Base-by-base conservation (phyloP, 768 basidiomycete genomes). In the Kwoniella bestiolae region DNA sequence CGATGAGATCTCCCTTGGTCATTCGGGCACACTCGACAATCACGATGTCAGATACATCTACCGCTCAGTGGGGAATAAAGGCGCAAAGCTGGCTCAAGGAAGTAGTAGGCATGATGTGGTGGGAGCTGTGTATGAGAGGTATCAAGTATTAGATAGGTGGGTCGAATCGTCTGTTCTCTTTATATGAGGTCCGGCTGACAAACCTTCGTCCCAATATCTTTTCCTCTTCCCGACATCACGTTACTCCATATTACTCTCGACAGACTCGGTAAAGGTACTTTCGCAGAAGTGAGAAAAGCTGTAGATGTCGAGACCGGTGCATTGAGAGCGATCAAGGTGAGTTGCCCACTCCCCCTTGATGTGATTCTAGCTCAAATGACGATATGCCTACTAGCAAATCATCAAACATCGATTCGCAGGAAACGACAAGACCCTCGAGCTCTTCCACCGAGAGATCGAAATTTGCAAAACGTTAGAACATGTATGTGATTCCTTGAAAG, bases 271-370 rank as follows among this genome's bases (percentile, higher is more conserved):
- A 89, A 89, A 71, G 95, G 95, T 8, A 88, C 91, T 2, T 98
- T 96, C 77, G 95, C 93, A 3, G 89, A 89, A 9, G 95, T 97
- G 21, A 86, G 89, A 83, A 91, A 90, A 78, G 93, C 91, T 1
- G 83, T 94, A 49, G 85, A 87, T 70, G 86, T 88, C 9, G 79
- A 81, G 23, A 89, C 89, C 11, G 92, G 92, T 11, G 82, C 86
- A 62, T 87, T 87, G 85, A 89, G 86, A 67, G 95, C 95, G 0
- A 87, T 94, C 80, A 98, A 98, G 83, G 74, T 76, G 55, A 63
- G 76, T 75, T 23, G 12, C 21, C 45, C 3, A 38, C 16, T 35
- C 8, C 11, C 18, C 58, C 25, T 5, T 44, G 16, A n/a, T 1
- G 16, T 2, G 14, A 59, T 45, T n/a, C 32, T 18, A n/a, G 50